Base-by-base conservation (phyloP, 2,329 filamentous ascomycete species). In the Elsinoe arachidis region DNA sequence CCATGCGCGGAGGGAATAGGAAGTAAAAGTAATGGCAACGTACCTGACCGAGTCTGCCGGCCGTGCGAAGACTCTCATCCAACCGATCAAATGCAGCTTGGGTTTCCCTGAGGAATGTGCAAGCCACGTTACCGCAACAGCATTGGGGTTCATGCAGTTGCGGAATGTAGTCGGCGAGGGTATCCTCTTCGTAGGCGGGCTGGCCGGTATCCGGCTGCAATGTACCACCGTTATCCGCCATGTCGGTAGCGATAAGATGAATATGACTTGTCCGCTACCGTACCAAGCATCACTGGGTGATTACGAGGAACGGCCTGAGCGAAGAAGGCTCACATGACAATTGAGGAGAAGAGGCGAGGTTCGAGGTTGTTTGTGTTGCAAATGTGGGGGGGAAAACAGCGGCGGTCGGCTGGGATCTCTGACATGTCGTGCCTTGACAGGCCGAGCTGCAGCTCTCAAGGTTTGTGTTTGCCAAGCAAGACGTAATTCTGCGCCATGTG, bases 41-140 rank as follows among this genome's bases (percentile, higher is more conserved):
- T 86, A 96, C 92, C 87, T 96, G 88, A 63, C 93, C 93, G 66
- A 96, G 80, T 69, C 87, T 81, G 51, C 90, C 93, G 39, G 93
- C 93, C 55, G 83, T 89, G 65, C 85, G 84, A 56, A 96, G 87
- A 74, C 96, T 89, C 65, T 86, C 87, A 73, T 97, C 92, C 62
- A 97, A 80, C 60, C 82, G 86, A 64, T 89, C 85, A 47, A 97
- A 78, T 61, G 90, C 79, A 46, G 80, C 79, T 70, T 84, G 85
- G 73, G 92, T 96, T 73, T 91, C 86, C 71, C 82, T 83, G 61
- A 96, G 79, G 69, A 87, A 89, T 64, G 84, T 80, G 72, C 92
- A 97, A 66, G 90, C 84, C 61, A 78, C 70, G 63, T 83, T 84
- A 58, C 90, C 91, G 75, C 92, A 99, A 75, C 92, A 99, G 78